Evolutionary conservation across 495 filamentous ascomycete species (phyloP), one percentile per base, ranked within the genome.

Genomic region (Aspergillus cristatus): DNA sequence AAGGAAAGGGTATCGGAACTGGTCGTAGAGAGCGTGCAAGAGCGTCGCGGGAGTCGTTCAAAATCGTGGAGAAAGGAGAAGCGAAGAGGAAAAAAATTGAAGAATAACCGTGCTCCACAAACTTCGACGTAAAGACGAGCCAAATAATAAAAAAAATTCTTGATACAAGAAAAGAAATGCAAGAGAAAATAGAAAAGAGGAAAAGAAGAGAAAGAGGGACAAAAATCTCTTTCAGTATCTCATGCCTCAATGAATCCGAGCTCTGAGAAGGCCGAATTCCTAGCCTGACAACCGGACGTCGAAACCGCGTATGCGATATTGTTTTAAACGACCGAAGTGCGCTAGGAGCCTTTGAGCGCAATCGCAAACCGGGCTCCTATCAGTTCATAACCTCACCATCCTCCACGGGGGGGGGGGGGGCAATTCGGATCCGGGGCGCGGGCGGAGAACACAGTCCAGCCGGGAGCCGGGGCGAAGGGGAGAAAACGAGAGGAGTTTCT

Each of bases 321-420:
- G 45, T 42, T 37, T 40, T 43, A 50, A 47, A 33, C 20, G 43
- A 58, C 48, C 43, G 50, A 54, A 46, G 56, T 53, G 59, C 54
- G 57, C 60, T 53, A 62, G 58, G 56, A 63, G 62, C 56, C 57
- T 53, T 24, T 58, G 60, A 62, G 63, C 65, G 63, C 65, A 67
- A 61, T 55, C 52, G 51, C 54, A 66, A 63, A 46, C 56, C 57
- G 57, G 63, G 61, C 63, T 59, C 60, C 55, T 62, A 57, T 41
- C 43, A 53, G 55, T 54, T 69, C 65, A 69, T 69, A 58, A 54
- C 63, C 60, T 69, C 60, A 65, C 54, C 65, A 69, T 69, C 41
- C 49, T 54, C 53, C 50, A 41, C 17, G 2, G n/a, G n/a, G n/a
- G n/a, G n/a, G n/a, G n/a, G n/a, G n/a, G n/a, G n/a, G 25, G 12